These are phyloP conservation scores for Coprinopsis cinerea DNA, from an alignment of 768 basidiomycete genomes.

Conservation along the genomic window DNA sequence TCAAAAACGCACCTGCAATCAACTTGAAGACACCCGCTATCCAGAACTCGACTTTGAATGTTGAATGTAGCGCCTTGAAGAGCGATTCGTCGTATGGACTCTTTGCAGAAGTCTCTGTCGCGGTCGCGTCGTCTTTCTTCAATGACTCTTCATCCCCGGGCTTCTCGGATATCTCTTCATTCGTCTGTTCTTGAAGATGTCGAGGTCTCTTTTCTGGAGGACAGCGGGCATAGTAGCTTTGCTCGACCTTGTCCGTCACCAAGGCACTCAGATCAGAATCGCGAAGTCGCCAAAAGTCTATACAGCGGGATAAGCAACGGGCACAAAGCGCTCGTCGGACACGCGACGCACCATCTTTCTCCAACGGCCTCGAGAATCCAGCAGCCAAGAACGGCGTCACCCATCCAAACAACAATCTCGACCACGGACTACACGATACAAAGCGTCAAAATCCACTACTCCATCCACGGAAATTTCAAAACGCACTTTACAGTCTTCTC, in stretches of 20 bases:
- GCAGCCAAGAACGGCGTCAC: slow-evolving; percentile 47
- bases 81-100: slow-evolving; percentile 42
- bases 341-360: slow-evolving; percentile 42
- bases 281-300: slow-evolving; percentile 54
- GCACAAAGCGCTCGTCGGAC: neutral
- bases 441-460: neutral
- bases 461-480: neutral
- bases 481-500: slow-evolving; percentile 35
- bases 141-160: neutral
- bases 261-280: slow-evolving; percentile 26
- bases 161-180: neutral
- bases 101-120: slow-evolving; percentile 7
- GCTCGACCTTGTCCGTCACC: slow-evolving; percentile 38
- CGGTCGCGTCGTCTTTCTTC: slow-evolving; percentile 4
- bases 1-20: slow-evolving; percentile 13
- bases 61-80: slow-evolving; percentile 40
- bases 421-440: slow-evolving; percentile 20
- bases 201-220: slow-evolving; percentile 41
- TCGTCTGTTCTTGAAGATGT: slow-evolving; percentile 19
- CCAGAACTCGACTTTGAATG: slow-evolving; percentile 45
- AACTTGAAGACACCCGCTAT: slow-evolving; percentile 41
- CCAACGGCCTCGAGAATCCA: slow-evolving; percentile 51
- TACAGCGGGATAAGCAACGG: neutral
- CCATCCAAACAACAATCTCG: slow-evolving; percentile 48
- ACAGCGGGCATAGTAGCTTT: slow-evolving; percentile 44